These are phyloP conservation scores for Phytophthora brassicae DNA, from an alignment of 352 stramenopile species.

Conservation along the genomic window DNA sequence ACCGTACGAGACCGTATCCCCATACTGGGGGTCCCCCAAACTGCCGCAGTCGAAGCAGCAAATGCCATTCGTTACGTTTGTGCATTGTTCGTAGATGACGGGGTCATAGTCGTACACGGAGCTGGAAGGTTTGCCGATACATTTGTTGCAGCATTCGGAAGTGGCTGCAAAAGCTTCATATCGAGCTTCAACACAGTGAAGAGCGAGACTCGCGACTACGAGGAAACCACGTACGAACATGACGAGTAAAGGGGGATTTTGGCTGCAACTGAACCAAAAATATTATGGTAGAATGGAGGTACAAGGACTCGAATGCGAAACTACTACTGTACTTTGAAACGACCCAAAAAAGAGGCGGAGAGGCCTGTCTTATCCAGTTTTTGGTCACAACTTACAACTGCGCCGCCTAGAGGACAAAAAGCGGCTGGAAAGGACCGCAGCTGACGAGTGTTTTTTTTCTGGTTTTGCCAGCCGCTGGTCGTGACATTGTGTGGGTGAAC, in stretches of 20 bases:
- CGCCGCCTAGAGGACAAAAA: neutral
- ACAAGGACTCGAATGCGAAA: slow-evolving; percentile 23
- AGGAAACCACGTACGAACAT: neutral
- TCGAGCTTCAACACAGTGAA: neutral
- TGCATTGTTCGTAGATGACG: slow-evolving; percentile 56
- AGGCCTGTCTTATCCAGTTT: slow-evolving; percentile 27
- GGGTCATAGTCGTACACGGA: slow-evolving; percentile 69
- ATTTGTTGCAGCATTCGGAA: slow-evolving; percentile 59
- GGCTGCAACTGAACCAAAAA: too few relatives aligned
- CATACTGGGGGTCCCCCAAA: slow-evolving; percentile 39
- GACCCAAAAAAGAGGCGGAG: slow-evolving; percentile 27
- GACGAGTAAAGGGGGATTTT: too few relatives aligned
- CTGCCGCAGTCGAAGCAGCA: slow-evolving; percentile 75
- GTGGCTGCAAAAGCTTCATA: slow-evolving; percentile 21
- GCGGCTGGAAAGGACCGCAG: neutral
- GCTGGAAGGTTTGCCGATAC: slow-evolving; percentile 68
- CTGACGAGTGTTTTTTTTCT: too few relatives aligned
- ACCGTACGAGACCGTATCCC: slow-evolving; percentile 35
- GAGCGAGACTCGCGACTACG: neutral
- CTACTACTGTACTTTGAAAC: slow-evolving; percentile 8
- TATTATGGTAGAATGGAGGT: too few relatives aligned
- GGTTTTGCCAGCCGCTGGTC: too few relatives aligned
- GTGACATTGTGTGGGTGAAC: slow-evolving; percentile 11
- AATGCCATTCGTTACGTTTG: slow-evolving; percentile 45
- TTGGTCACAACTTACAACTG: neutral